These are phyloP conservation scores for Calonectria montana DNA, from an alignment of 2,329 filamentous ascomycete genomes.

Conservation along the genomic window DNA sequence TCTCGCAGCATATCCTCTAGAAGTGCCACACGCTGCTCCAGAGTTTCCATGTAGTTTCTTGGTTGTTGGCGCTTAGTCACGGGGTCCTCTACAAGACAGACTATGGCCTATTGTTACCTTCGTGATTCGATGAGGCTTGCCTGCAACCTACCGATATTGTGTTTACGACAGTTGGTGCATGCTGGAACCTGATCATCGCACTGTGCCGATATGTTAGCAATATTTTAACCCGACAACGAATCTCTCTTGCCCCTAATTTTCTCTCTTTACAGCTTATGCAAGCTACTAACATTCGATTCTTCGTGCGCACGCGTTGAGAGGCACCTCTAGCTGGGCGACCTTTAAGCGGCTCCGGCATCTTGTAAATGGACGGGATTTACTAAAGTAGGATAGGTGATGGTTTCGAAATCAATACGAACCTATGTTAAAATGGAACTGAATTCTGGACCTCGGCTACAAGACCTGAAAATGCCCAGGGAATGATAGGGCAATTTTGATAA, in stretches of 20 bases:
- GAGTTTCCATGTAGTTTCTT: neutral
- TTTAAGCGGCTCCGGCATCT: neutral
- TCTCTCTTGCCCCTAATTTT: neutral
- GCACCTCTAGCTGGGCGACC: neutral
- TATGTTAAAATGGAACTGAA: neutral
- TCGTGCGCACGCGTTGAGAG: neutral
- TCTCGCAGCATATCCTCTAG: slow-evolving; percentile 4
- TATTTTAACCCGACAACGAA: neutral
- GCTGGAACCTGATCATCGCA: slow-evolving; percentile 2
- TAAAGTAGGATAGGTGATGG: too few species aligned
- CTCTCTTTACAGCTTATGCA: slow-evolving; percentile 8
- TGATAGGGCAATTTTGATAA: neutral
- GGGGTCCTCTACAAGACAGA: neutral
- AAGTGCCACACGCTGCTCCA: neutral
- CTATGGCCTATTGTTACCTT: neutral
- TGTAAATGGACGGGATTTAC: neutral
- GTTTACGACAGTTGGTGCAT: neutral
- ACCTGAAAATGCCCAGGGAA: neutral
- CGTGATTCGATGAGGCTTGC: neutral
- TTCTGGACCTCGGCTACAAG: neutral
- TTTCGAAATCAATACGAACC: neutral
- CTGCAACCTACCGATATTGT: neutral
- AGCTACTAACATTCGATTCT: neutral
- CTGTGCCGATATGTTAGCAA: neutral
- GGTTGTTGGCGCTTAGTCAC: slow-evolving; percentile 1